These are phyloP conservation scores for Odonthalia washingtoniensis DNA, from an alignment of 31 red algal genomes.

Conservation along the genomic window DNA sequence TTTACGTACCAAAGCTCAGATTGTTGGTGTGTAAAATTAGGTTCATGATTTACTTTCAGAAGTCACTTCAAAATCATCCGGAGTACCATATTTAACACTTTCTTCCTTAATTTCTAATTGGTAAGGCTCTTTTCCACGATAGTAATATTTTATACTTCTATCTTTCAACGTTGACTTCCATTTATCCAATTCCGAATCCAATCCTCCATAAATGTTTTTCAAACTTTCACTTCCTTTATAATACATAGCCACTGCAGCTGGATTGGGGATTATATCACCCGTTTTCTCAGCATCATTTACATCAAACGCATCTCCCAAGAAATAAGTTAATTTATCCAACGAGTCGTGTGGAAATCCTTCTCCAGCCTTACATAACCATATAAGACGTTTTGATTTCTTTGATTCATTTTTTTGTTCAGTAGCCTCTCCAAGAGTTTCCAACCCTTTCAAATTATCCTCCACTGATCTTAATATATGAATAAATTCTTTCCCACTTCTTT, in stretches of 20 bases:
- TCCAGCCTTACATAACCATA: conserved; percentile 61
- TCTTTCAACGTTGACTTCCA: conserved; percentile 64
- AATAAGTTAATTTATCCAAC: conserved; percentile 57
- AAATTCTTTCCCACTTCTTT: conserved; percentile 87
- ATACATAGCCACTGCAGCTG: conserved; percentile 52
- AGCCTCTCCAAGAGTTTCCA: conserved; percentile 49
- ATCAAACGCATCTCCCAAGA: conserved; percentile 83
- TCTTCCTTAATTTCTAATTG: conserved; percentile 82
- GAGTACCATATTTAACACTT: conserved; percentile 45
- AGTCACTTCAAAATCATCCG: conserved; percentile 79
- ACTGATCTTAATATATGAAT: conserved; percentile 66
- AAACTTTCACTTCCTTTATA: conserved; percentile 50
- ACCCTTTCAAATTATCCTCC: conserved; percentile 57
- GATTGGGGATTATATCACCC: conserved; percentile 67
- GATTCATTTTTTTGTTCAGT: conserved; percentile 8
- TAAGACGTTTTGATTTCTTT: conserved; percentile 52
- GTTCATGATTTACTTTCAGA: conserved; percentile 80
- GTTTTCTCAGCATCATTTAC: conserved; percentile 48
- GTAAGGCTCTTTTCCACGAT: conserved; percentile 89
- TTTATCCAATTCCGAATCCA: conserved; percentile 55
- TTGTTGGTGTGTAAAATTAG: conserved; percentile 80
- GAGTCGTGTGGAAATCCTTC: conserved; percentile 59
- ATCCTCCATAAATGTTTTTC: conserved; percentile 46
- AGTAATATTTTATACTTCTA: conserved; percentile 74
- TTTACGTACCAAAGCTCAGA: conserved; percentile 49